These are phyloP conservation scores for Crithidia fasciculata DNA, from an alignment of 208 protist genomes.

Conservation along the genomic window DNA sequence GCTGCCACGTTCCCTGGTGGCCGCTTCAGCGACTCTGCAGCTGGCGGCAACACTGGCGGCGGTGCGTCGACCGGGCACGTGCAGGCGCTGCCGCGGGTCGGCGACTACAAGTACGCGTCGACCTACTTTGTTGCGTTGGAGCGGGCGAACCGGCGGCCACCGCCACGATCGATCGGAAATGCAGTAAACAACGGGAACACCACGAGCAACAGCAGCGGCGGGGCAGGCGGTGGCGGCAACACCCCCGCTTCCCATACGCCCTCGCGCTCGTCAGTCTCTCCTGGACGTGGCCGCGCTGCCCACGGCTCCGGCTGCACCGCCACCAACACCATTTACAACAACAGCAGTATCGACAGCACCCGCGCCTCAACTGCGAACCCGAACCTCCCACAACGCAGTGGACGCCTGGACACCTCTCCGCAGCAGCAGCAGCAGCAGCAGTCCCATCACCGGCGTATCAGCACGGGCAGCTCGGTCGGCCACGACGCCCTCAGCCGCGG, in stretches of 20 bases:
- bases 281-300: background rate
- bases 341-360: background rate
- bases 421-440: background rate
- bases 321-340: background rate
- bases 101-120: constrained; percentile 26
- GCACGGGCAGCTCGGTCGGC: background rate
- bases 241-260: background rate
- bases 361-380: background rate
- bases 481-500: background rate
- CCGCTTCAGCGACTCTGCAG: background rate
- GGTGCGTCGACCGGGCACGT: background rate
- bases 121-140: constrained; percentile 35
- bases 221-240: background rate
- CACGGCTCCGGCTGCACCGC: background rate
- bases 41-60: background rate
- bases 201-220: background rate
- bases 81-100: background rate
- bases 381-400: background rate
- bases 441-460: background rate
- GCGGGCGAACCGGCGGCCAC: background rate
- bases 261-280: background rate
- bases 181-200: background rate
- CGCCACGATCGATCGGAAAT: background rate
- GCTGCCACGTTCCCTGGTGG: background rate
- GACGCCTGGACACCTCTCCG: background rate